Percentiles rank a stretch among this genome's conserved stretches.
phyloP scores from a whole-genome alignment of 2,329 filamentous ascomycete genomes.

The Didymella pinodella region DNA sequence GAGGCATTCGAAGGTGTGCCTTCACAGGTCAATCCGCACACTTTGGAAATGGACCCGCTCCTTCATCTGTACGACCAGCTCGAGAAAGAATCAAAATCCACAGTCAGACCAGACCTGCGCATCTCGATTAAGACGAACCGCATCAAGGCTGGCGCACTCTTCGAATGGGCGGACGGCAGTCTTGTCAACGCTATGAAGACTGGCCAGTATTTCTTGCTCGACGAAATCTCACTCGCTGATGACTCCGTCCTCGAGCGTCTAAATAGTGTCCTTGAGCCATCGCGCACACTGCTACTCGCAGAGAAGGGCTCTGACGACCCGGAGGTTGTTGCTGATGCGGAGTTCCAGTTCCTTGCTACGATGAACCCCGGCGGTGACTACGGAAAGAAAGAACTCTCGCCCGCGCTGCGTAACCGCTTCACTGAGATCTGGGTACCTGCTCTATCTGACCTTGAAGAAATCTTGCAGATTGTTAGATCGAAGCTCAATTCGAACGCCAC shows the following conservation, averaged over 20 bases:
- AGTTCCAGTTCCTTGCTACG: conserved; percentile 95
- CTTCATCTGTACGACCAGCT: conserved; percentile 67
- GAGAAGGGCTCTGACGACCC: conserved; percentile 91
- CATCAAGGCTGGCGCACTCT: conserved; percentile 80
- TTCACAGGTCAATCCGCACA: conserved; percentile 21
- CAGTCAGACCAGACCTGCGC: conserved; percentile 55
- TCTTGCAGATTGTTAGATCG: conserved; percentile 82
- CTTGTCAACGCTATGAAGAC: conserved; percentile 92
- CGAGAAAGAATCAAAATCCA: conserved; percentile 53
- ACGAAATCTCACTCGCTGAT: conserved; percentile 97
- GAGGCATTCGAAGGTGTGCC: conserved; percentile 37
- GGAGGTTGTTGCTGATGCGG: conserved; percentile 74
- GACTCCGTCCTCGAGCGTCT: conserved; percentile 95
- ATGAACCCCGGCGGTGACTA: conserved; percentile 99
- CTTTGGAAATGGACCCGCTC: conserved; percentile 54
- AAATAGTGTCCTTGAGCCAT: conserved; percentile 94
- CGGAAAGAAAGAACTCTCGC: conserved; percentile 95
- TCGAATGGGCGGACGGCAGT: conserved; percentile 96
- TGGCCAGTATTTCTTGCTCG: conserved; percentile 89
- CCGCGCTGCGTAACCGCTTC: conserved; percentile 92
- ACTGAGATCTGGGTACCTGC: conserved; percentile 99
- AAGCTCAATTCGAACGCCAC: conserved; percentile 70
- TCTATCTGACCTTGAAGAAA: conserved; percentile 82
- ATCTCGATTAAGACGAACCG: conserved; percentile 57
- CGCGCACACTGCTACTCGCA: conserved; percentile 84